phyloP scores from a whole-genome alignment of 805 yeast species.

The Wickerhamiella galacta region DNA sequence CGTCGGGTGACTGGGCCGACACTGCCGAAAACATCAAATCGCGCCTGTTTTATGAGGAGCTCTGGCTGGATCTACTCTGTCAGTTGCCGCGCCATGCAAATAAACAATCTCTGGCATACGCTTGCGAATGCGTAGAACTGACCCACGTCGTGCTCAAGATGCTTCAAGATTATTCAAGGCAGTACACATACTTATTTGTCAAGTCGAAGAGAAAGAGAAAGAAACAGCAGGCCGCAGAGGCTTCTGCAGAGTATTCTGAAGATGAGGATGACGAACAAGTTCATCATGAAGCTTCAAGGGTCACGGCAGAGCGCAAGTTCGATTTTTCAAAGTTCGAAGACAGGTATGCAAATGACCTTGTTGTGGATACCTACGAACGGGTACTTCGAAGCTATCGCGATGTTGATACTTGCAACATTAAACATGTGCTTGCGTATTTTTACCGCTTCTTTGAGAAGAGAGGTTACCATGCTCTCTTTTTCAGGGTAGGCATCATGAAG shows the following conservation, averaged over 20 bases:
- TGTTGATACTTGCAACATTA: conserved; percentile 40
- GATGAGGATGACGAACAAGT: conserved; percentile 16
- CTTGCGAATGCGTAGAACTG: conserved; percentile 44
- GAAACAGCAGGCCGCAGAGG: conserved; percentile 8
- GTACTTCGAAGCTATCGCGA: conserved; percentile 47
- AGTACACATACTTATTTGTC: conserved; percentile 35
- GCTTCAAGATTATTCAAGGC: conserved; percentile 47
- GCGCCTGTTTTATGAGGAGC: conserved; percentile 53
- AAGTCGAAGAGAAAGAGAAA: conserved; percentile 26
- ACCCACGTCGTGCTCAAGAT: conserved; percentile 49
- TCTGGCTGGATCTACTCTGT: conserved; percentile 37
- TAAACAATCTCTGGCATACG: conserved; percentile 45
- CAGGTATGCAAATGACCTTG: conserved; percentile 38
- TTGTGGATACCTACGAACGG: conserved; percentile 49
- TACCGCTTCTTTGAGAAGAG: conserved; percentile 51
- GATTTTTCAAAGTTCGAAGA: conserved; percentile 28
- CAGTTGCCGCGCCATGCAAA: conserved; percentile 46
- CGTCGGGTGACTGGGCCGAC: conserved; percentile 31
- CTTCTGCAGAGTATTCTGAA: conserved; percentile 9
- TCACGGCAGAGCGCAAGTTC: conserved; percentile 30
- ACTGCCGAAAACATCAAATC: conserved; percentile 44
- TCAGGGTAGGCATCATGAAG: conserved; percentile 58
- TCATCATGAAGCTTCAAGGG: conserved; percentile 20
- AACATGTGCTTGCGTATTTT: conserved; percentile 49
- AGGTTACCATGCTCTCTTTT: conserved; percentile 40